phyloP scores from a whole-genome alignment of 345 rosid species.

The Psidium guajava region DNA sequence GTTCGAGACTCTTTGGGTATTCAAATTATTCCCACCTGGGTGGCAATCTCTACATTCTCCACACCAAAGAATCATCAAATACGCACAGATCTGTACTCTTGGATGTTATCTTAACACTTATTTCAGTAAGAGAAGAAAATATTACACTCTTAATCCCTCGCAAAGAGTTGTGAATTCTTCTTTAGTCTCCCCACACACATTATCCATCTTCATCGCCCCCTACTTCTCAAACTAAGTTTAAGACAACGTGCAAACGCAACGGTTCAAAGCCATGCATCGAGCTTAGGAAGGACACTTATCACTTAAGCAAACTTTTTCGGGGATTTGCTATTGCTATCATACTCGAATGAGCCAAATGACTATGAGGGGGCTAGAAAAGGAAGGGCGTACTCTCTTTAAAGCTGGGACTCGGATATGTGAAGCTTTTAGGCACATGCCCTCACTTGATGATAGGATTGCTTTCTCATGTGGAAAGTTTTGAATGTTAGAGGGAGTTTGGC shows the following conservation, averaged over 20 bases:
- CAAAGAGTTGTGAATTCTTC: neutral
- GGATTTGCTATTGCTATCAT: neutral
- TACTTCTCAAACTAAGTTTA: neutral
- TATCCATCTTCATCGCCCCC: neutral
- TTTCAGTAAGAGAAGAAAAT: neutral
- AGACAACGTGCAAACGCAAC: neutral
- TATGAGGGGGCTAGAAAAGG: neutral
- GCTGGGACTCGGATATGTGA: neutral
- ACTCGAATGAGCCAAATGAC: neutral
- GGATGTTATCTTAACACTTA: neutral
- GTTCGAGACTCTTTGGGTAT: too few relatives aligned
- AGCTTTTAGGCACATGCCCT: neutral
- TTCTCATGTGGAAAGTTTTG: neutral
- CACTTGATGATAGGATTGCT: neutral
- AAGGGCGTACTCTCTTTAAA: neutral
- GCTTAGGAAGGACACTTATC: neutral
- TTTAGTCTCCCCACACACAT: too few relatives aligned
- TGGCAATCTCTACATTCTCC: neutral
- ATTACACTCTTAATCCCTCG: neutral
- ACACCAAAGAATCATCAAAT: neutral
- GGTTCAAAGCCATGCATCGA: neutral
- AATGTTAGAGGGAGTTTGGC: neutral
- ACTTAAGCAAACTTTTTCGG: neutral
- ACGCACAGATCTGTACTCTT: neutral
- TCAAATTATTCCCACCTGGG: neutral